A percentile compares a stretch with the other conserved stretches of the same genome.
Evolutionary conservation across 192 early-diverging fungal genomes (phyloP).

Genomic region (Geosiphon pyriformis): DNA sequence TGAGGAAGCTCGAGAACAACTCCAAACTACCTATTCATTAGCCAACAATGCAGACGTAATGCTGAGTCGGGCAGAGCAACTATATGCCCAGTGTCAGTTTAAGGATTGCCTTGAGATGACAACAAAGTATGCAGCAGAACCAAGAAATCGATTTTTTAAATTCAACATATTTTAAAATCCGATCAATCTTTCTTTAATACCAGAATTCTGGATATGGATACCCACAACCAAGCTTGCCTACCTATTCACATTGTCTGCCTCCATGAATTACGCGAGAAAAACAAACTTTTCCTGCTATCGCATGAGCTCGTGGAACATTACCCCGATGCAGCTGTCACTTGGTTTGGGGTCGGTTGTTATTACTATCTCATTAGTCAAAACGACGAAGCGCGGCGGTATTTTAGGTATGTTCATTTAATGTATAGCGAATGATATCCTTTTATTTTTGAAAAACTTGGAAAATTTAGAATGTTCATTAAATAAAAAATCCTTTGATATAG

Average conservation of each 20-base stretch:
- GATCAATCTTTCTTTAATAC: not conserved
- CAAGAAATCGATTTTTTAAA: not conserved
- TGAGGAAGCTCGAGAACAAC: slow-evolving; percentile 29
- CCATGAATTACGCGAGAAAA: slow-evolving; percentile 53
- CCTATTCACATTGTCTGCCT: slow-evolving; percentile 65
- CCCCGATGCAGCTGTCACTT: slow-evolving; percentile 54
- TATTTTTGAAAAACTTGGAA: not conserved
- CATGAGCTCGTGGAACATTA: slow-evolving; percentile 65
- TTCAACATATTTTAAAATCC: no score
- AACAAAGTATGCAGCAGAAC: slow-evolving; percentile 32
- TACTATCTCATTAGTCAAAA: slow-evolving; percentile 57
- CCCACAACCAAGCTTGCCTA: slow-evolving; percentile 51
- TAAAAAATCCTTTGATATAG: no score
- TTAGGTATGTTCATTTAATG: slow-evolving; percentile 31
- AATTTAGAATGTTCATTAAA: no score
- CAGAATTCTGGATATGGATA: slow-evolving; percentile 59
- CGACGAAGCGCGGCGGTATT: slow-evolving; percentile 60
- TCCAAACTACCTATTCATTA: slow-evolving; percentile 40
- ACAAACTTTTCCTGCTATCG: slow-evolving; percentile 65
- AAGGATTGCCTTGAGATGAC: slow-evolving; percentile 44
- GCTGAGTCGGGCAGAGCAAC: slow-evolving; percentile 50
- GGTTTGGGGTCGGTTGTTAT: slow-evolving; percentile 79
- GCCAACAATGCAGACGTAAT: slow-evolving; percentile 45
- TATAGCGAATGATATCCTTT: not conserved
- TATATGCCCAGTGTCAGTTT: slow-evolving; percentile 42